Evolutionary conservation across 129 eudicot species (phyloP).

Genomic region (Artemisia annua): DNA sequence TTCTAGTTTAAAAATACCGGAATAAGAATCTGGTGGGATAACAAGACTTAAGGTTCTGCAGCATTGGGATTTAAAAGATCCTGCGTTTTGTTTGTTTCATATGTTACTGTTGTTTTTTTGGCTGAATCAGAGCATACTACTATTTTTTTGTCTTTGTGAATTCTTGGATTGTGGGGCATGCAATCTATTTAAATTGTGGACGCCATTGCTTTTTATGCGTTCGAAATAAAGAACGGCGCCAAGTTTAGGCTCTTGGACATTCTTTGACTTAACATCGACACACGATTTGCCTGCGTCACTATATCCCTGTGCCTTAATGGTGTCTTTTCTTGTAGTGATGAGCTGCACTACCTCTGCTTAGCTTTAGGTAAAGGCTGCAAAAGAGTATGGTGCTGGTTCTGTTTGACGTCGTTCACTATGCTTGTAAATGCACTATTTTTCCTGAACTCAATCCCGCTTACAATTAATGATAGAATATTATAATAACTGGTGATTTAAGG

Average conservation of each 20-base stretch:
- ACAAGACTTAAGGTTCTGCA: constrained; percentile 44
- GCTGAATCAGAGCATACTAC: constrained; percentile 32
- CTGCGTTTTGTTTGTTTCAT: constrained; percentile 41
- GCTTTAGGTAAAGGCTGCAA: too few species aligned
- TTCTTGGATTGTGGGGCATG: constrained; percentile 35
- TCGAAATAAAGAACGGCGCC: constrained; percentile 54
- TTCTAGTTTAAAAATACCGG: constrained; percentile 36
- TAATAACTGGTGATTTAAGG: too few species aligned
- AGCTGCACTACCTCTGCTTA: background rate
- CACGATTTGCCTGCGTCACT: background rate
- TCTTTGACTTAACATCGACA: constrained; percentile 7
- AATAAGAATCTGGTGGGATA: constrained; percentile 64
- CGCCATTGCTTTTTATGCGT: constrained; percentile 36
- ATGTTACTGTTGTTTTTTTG: constrained; percentile 28
- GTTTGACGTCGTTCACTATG: too few species aligned
- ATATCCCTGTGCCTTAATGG: background rate
- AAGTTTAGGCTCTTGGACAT: constrained; percentile 26
- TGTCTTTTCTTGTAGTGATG: too few species aligned
- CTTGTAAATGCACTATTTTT: too few species aligned
- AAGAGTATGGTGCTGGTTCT: too few species aligned
- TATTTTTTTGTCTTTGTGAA: constrained; percentile 28
- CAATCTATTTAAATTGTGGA: constrained; percentile 41
- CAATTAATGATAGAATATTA: too few species aligned
- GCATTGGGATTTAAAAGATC: constrained; percentile 38
- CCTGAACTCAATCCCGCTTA: too few species aligned